Percentiles rank a stretch among this genome's conserved stretches.
Conservation (phyloP, 148 eudicot genomes). For the Bassia scoparia region DNA sequence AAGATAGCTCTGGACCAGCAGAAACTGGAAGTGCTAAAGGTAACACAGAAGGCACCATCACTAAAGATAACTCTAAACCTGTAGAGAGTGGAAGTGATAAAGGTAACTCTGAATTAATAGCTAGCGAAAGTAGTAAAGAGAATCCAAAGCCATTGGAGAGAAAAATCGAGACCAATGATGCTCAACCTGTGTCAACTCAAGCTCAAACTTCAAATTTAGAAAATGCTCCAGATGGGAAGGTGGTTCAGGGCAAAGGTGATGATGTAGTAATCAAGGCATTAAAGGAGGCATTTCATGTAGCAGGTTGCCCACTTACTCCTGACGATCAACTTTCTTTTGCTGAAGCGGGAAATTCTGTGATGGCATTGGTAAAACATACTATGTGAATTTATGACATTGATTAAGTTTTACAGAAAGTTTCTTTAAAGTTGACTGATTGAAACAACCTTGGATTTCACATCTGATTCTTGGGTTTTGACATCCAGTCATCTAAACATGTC, state of each 20-base stretch:
- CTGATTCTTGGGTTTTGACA: neutral
- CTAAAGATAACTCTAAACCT: constrained; percentile 21
- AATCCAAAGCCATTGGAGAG: constrained; percentile 34
- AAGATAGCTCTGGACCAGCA: constrained; percentile 24
- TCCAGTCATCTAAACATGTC: neutral
- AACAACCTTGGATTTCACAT: neutral
- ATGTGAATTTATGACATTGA: neutral
- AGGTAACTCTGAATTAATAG: constrained; percentile 43
- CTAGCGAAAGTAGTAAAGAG: constrained; percentile 30
- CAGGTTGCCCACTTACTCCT: constrained; percentile 49
- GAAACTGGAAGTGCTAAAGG: constrained; percentile 25
- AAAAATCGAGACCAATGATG: constrained; percentile 29
- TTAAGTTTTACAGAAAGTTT: neutral
- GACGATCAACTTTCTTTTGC: constrained; percentile 64
- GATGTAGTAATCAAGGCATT: constrained; percentile 66
- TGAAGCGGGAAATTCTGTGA: constrained; percentile 91
- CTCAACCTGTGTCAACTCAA: constrained; percentile 38
- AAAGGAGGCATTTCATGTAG: constrained; percentile 82
- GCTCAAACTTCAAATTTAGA: constrained; percentile 39
- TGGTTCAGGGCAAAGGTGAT: constrained; percentile 35
- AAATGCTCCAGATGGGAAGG: constrained; percentile 30
- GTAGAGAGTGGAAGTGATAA: constrained; percentile 23
- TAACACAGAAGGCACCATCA: constrained; percentile 38
- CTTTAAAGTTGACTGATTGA: neutral
- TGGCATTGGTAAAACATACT: constrained; percentile 71